phyloP scores from a whole-genome alignment of 257 asterid species.

The Przewalskia tangutica region DNA sequence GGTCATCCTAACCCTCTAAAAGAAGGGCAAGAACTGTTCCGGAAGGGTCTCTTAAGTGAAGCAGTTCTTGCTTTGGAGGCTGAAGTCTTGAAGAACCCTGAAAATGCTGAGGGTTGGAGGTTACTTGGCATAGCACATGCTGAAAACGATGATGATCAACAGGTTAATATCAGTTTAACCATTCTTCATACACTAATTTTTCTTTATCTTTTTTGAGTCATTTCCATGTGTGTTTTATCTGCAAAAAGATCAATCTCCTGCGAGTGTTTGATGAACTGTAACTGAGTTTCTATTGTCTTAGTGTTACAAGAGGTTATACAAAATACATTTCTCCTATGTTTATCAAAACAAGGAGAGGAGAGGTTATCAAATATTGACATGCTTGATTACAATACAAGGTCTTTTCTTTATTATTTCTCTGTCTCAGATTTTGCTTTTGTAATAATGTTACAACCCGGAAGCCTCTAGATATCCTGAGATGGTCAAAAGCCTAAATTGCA shows the following conservation, averaged over 20 bases:
- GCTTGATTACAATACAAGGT: background rate
- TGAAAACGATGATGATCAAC: constrained; percentile 97
- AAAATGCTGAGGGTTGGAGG: constrained; percentile 98
- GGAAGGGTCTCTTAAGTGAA: constrained; percentile 98
- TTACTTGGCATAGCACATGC: constrained; percentile 97
- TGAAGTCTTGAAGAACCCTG: constrained; percentile 94
- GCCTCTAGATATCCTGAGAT: background rate
- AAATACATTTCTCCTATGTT: background rate
- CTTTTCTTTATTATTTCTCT: background rate
- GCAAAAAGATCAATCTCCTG: background rate
- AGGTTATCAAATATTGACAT: background rate
- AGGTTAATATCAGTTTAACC: constrained; percentile 33
- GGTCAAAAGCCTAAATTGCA: background rate
- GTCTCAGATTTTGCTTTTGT: background rate
- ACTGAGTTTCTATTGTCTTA: background rate
- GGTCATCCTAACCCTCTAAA: constrained; percentile 95
- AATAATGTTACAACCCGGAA: background rate
- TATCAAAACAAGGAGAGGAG: background rate
- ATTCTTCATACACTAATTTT: background rate
- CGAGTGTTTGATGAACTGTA: background rate
- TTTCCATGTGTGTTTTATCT: background rate
- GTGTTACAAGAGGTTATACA: background rate
- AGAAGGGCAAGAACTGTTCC: constrained; percentile 97
- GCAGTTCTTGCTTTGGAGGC: constrained; percentile 99
- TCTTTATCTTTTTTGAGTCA: background rate